Percentiles rank a stretch among this genome's conserved stretches.
These are phyloP conservation scores for Salmacisia buchloeana DNA, from an alignment of 1,284 basidiomycete genomes.

Conservation along the genomic window DNA sequence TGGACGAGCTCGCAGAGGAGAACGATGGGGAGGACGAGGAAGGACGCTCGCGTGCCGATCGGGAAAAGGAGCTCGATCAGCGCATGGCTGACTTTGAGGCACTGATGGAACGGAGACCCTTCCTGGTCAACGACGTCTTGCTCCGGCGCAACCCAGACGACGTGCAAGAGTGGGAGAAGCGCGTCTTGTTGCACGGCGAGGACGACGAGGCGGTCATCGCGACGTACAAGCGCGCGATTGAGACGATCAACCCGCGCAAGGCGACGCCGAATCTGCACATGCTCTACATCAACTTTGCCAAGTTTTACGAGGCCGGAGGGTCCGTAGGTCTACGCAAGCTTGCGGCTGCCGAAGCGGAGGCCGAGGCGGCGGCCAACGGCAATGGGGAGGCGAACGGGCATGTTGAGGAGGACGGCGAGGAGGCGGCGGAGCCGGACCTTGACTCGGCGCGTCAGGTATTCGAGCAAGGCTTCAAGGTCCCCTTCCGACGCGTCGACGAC, in stretches of 20 bases:
- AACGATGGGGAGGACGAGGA: slow-evolving; percentile 25
- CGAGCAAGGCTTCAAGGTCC: slow-evolving; percentile 83
- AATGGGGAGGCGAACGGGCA: slow-evolving; percentile 54
- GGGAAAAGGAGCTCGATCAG: slow-evolving; percentile 76
- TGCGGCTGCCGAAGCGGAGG: not conserved
- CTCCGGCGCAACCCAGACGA: slow-evolving; percentile 92
- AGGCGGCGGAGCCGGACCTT: slow-evolving; percentile 68
- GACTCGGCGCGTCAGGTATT: slow-evolving; percentile 83
- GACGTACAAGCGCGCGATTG: slow-evolving; percentile 83
- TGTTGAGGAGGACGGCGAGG: slow-evolving; percentile 56
- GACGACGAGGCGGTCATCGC: slow-evolving; percentile 90
- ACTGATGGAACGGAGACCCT: slow-evolving; percentile 89
- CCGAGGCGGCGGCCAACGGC: slow-evolving; percentile 54
- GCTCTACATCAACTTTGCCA: slow-evolving; percentile 90
- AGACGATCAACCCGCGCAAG: slow-evolving; percentile 80
- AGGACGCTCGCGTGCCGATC: slow-evolving; percentile 56
- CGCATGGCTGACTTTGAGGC: slow-evolving; percentile 91
- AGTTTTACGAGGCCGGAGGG: slow-evolving; percentile 95
- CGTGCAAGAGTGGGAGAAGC: slow-evolving; percentile 98
- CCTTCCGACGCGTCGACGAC: slow-evolving; percentile 93
- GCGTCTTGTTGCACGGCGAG: slow-evolving; percentile 85
- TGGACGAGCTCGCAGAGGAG: slow-evolving; percentile 67
- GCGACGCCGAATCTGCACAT: slow-evolving; percentile 86
- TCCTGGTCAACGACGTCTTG: slow-evolving; percentile 92
- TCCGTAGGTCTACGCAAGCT: slow-evolving; percentile 20